Evolutionary conservation across 2,329 filamentous ascomycete species (phyloP).

Genomic region (Beauveria asiatica): DNA sequence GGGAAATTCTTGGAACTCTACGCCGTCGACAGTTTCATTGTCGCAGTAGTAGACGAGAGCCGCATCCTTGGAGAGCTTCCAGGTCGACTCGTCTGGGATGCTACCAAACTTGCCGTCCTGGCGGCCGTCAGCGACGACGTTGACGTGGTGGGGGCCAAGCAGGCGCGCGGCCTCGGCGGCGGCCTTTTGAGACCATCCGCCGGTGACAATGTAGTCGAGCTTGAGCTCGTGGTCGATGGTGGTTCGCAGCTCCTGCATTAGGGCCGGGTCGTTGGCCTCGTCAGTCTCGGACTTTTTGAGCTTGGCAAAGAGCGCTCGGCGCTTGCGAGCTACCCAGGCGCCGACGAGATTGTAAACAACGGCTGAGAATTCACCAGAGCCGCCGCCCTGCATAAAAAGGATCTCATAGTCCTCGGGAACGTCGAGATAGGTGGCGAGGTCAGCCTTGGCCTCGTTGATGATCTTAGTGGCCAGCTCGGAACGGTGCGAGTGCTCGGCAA

Average conservation of each 20-base stretch:
- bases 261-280: constrained; percentile 37
- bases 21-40: constrained; percentile 90
- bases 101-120: constrained; percentile 71
- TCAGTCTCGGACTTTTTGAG: constrained; percentile 41
- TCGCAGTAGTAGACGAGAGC: constrained; percentile 84
- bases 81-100: constrained; percentile 69
- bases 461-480: constrained; percentile 71
- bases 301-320: constrained; percentile 49
- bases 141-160: constrained; percentile 69
- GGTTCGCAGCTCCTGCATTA: constrained; percentile 51
- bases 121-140: constrained; percentile 64
- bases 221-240: constrained; percentile 63
- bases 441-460: constrained; percentile 67
- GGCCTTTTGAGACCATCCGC: constrained; percentile 82
- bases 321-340: constrained; percentile 68
- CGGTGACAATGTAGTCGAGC: constrained; percentile 85
- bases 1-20: constrained; percentile 77
- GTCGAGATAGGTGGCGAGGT: constrained; percentile 65
- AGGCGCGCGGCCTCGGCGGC: constrained; percentile 73
- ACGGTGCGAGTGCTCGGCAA: constrained; percentile 81
- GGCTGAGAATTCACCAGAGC: constrained; percentile 77
- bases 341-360: constrained; percentile 76
- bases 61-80: constrained; percentile 61
- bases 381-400: constrained; percentile 80
- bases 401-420: constrained; percentile 83